phyloP scores from a whole-genome alignment of 768 basidiomycete species.

The Hygrocybe punicea region DNA sequence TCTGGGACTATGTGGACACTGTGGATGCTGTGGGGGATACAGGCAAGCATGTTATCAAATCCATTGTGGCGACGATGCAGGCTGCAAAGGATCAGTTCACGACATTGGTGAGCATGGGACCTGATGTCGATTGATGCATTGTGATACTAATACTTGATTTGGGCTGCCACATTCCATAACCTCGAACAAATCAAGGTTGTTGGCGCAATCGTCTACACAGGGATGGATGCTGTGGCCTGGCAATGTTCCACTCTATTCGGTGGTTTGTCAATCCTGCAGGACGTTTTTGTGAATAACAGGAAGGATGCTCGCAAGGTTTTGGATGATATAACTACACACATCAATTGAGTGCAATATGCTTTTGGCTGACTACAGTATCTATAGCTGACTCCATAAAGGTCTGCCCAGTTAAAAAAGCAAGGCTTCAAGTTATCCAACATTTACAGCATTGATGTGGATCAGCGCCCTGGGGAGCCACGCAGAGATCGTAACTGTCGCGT shows the following conservation, averaged over 20 bases:
- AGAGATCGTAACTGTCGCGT: neutral
- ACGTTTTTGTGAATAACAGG: neutral
- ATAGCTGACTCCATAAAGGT: neutral
- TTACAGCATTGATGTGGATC: neutral
- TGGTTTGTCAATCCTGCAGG: neutral
- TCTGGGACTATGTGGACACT: neutral
- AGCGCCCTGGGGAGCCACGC: neutral
- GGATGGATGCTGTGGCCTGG: neutral
- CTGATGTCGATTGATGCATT: no score
- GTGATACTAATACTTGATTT: neutral
- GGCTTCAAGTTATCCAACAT: neutral
- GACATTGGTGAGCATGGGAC: neutral
- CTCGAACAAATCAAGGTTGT: neutral
- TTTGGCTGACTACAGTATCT: neutral
- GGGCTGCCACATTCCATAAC: neutral
- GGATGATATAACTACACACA: neutral
- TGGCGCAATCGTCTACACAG: neutral
- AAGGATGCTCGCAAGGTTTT: neutral
- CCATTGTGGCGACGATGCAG: neutral
- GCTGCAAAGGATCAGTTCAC: slow-evolving; percentile 1
- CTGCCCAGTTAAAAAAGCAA: neutral
- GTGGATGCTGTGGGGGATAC: neutral
- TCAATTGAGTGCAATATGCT: neutral
- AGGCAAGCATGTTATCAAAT: neutral
- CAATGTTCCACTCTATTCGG: neutral